Base-by-base conservation (phyloP, 257 asterid genomes). In the Plantago major region DNA sequence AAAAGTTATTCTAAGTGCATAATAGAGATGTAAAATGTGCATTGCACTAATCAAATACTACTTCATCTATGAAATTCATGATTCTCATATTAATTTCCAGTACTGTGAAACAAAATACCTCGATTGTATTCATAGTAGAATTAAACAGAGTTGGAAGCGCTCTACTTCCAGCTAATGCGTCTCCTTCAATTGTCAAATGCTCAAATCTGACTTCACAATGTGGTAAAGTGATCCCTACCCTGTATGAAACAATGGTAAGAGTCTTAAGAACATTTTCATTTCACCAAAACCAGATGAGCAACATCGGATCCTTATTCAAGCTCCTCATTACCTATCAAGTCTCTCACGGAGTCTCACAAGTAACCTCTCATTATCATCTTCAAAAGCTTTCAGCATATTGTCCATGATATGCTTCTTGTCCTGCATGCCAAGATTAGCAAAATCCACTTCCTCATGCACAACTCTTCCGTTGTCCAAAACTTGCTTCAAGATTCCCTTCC, bases 111-210 rank as follows among this genome's bases (percentile, higher is more conserved):
- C 10, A 33, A 33, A 33, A 33, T 69, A 84, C 95, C 89, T 87
- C 95, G 44, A 87, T 13, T 9, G 81, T 73, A 67, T 87, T 84
- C 38, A 87, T 67, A 10, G 88, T 80, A 38, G 89, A 78, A 61
- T 87, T 87, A 57, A 77, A 57, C 42, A 87, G 82, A 67, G 95
- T 87, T 56, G 95, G 95, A 73, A 87, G 95, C n/a, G 95, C 95
- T 63, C 95, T 78, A 62, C 79, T 80, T 50, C 92, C 92, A 50
- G 70, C 68, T 65, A 81, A 75, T 18, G 85, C 88, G 58, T 87
- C 89, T 65, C 95, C 89, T 82, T 87, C 92, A 60, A 87, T 72
- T 2, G 89, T 76, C 49, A 86, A 71, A 55, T 81, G 60, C 72
- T 84, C 92, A 53, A 78, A 87, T 69, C 95, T 80, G 22, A 87